Evolutionary conservation across 495 filamentous ascomycete genomes (phyloP), one percentile per base, ranked within the genome.

Genomic region (Rhypophila decipiens): DNA sequence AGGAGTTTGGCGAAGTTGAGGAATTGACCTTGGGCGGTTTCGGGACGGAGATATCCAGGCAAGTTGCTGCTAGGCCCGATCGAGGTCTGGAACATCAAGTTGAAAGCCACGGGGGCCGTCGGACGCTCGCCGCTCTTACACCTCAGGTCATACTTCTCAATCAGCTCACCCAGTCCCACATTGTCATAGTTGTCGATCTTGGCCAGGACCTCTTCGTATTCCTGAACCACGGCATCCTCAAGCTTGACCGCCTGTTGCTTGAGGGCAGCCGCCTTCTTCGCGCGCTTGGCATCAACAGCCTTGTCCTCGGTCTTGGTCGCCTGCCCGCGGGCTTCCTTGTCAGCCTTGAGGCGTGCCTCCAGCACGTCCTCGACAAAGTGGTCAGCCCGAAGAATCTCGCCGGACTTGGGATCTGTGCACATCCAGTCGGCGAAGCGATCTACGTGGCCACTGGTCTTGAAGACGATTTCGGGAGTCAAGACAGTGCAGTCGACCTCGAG

Each of bases 381-480:
- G 63, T 98, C 93, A 23, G 93, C 90, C 50, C 93, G 80, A 65
- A 96, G 83, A 49, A 96, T 94, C 72, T 97, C 94, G 59, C 93
- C 93, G 56, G 85, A 93, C 73, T 95, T 93, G 44, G 90, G 89
- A 65, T 98, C 93, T 68, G 96, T 96, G 81, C 89, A 95, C 90
- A 96, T 96, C 88, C 88, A 96, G 65, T 97, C 94, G 55, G 89
- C 86, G 65, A 97, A 98, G 66, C 94, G 94, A 54, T 96, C 93
- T 43, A 97, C 93, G 68, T 98, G 93, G 49, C 94, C 93, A 61
- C 83, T 88, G 20, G 93, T 97, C 79, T 96, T 95, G 38, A 98
- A 75, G 10, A 97, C 87, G 34, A 91, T 87, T 50, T 88, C 77
- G 19, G 93, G 93, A 44, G 88, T 94, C 54, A 94, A 64, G 65